phyloP scores from a whole-genome alignment of 139 green algal species.

The Ulvella scutata region DNA sequence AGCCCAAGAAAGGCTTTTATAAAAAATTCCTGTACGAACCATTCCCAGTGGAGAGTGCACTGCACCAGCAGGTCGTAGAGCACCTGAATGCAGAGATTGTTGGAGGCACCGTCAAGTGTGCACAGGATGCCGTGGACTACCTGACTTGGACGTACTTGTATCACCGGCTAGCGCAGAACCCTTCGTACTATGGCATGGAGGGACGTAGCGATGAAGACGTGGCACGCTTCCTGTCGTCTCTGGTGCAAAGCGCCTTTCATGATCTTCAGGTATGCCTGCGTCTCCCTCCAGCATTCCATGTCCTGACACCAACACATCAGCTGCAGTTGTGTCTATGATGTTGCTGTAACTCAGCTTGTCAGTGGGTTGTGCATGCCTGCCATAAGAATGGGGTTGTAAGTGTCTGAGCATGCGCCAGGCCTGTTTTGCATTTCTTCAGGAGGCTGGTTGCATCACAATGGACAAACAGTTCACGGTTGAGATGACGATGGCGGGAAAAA shows the following conservation, averaged over 20 bases:
- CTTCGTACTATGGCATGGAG: conserved; percentile 86
- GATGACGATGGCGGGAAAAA: conserved; percentile 43
- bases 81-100: conserved; percentile 95
- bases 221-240: no score
- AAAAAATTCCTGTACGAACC: conserved; percentile 99
- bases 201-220: background rate
- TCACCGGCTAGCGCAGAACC: conserved; percentile 63
- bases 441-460: conserved; percentile 55
- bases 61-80: conserved; percentile 72
- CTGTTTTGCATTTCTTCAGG: conserved; percentile 20
- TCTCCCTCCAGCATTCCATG: no score
- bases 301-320: no score
- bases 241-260: conserved; percentile 1
- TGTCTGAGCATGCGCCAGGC: background rate
- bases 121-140: conserved; percentile 82
- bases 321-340: no score
- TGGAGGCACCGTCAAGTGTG: conserved; percentile 42
- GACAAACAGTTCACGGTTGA: conserved; percentile 37
- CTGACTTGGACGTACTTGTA: conserved; percentile 96
- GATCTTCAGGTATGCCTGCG: no score
- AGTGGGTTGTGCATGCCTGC: no score
- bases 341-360: no score
- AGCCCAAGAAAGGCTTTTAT: conserved; percentile 98
- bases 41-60: conserved; percentile 88
- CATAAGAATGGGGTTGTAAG: no score